These are phyloP conservation scores for Zygosaccharomyces bisporus DNA, from an alignment of 805 yeast genomes.

Conservation along the genomic window DNA sequence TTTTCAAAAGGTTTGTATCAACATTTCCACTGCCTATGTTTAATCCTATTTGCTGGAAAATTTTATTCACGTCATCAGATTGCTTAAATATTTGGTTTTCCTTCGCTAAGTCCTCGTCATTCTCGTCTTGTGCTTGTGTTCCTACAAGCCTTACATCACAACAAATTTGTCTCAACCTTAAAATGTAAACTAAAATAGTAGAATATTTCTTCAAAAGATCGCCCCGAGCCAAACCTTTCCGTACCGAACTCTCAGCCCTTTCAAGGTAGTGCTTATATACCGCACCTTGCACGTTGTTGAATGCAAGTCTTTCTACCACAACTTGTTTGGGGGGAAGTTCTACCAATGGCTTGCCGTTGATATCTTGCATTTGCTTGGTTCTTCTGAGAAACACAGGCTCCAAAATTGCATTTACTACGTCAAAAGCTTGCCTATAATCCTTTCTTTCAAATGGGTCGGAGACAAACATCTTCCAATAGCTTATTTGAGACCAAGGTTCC, in stretches of 20 bases:
- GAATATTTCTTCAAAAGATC: constrained; percentile 68
- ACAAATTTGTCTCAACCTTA: constrained; percentile 82
- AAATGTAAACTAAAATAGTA: constrained; percentile 74
- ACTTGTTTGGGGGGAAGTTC: constrained; percentile 74
- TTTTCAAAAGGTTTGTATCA: constrained; percentile 2
- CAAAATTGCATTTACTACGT: constrained; percentile 77
- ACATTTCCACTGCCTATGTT: background rate
- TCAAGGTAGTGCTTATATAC: constrained; percentile 67
- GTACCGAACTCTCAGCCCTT: constrained; percentile 60
- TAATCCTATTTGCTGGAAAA: constrained; percentile 3
- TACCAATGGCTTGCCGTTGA: constrained; percentile 69
- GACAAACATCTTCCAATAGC: constrained; percentile 84
- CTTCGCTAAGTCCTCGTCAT: constrained; percentile 45
- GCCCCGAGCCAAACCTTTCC: constrained; percentile 58
- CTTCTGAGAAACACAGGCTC: constrained; percentile 81
- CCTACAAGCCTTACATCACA: constrained; percentile 72
- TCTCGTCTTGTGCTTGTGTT: constrained; percentile 41
- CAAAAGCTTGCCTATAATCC: constrained; percentile 66
- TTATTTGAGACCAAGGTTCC: constrained; percentile 87
- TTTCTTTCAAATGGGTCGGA: constrained; percentile 78
- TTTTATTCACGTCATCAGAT: constrained; percentile 5
- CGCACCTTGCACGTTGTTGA: constrained; percentile 60
- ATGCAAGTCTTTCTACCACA: constrained; percentile 58
- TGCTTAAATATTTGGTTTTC: constrained; percentile 14
- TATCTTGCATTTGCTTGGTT: constrained; percentile 78